Base-by-base conservation (phyloP, 2,329 filamentous ascomycete genomes). In the Chalara sp. region DNA sequence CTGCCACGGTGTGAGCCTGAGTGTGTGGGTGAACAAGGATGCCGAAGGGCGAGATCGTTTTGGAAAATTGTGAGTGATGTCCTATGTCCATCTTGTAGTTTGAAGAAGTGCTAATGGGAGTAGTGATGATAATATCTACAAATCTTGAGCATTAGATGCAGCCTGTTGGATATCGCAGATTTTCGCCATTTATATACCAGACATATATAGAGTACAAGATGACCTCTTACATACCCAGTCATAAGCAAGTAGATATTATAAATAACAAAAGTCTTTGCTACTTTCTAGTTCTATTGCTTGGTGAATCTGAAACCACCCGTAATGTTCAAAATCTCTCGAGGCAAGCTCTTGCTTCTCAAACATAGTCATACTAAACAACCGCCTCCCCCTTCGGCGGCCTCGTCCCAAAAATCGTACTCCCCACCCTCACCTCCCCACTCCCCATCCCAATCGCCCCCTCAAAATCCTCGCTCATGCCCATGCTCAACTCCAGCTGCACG, bases 401-500 rank as follows among this genome's bases (percentile, higher is more conserved):
- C 64, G 83, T 73, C 1, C 93, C 93, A 67, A 99, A 99, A 52
- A 99, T 96, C 2, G 88, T 92, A 64, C 89, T 97, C 1, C 93
- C 93, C 6, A 99, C 82, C 52, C 93, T 79, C 5, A 99, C 91
- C 75, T 97, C 90, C 60, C 81, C 78, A 70, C 91, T 96, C 0
- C 93, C 93, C 73, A 89, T 73, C 10, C 69, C 71, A 63, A 97
- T 84, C 0, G 93, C 93, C 6, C 85, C 87, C 72, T 96, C 91
- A 67, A 92, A 99, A 68, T 99, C 93, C 63, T 89, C 83, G 66
- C 90, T 96, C 93, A 99, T 99, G 6, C 92, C 92, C 92, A 99
- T 99, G 69, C 91, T 96, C 69, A 97, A 68, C 73, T 96, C 90
- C 61, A 96, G 66, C 54, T 76, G 76, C n/a, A 81, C 60, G 1